These are phyloP conservation scores for Xerophyta viscosa DNA, from an alignment of 106 monocot species.

Conservation along the genomic window DNA sequence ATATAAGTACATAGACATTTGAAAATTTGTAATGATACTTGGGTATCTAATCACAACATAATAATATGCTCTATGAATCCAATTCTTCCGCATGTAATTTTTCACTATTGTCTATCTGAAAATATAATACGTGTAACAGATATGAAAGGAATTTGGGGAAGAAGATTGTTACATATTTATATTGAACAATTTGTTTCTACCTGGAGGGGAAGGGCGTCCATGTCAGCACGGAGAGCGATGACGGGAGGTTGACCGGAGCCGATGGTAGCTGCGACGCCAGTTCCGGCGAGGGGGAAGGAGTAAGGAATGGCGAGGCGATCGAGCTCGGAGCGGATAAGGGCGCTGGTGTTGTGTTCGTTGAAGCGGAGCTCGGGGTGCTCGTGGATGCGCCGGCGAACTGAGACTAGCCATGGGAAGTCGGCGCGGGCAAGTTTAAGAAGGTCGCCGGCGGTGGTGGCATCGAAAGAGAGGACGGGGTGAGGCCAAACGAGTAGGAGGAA, in stretches of 20 bases:
- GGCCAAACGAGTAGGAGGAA: background rate
- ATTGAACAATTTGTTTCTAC: slow-evolving; percentile 7
- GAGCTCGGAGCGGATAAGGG: slow-evolving; percentile 59
- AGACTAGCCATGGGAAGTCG: slow-evolving; percentile 34
- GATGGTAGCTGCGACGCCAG: slow-evolving; percentile 60
- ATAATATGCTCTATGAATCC: too few relatives aligned
- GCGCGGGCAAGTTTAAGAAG: slow-evolving; percentile 40
- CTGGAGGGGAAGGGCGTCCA: slow-evolving; percentile 85
- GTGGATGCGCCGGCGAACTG: slow-evolving; percentile 56
- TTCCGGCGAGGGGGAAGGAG: slow-evolving; percentile 48
- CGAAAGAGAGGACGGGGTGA: background rate
- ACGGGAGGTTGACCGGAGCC: slow-evolving; percentile 60
- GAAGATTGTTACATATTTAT: background rate
- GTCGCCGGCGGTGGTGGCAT: slow-evolving; percentile 11
- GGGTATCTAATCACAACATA: too few relatives aligned
- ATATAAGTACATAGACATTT: too few relatives aligned
- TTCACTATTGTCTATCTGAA: too few relatives aligned
- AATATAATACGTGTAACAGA: background rate
- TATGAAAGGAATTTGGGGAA: background rate
- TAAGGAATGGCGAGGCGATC: slow-evolving; percentile 49
- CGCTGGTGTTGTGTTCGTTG: slow-evolving; percentile 71
- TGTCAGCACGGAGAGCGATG: slow-evolving; percentile 85
- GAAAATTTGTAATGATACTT: too few relatives aligned
- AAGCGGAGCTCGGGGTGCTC: slow-evolving; percentile 73
- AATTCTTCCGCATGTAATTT: too few relatives aligned